A percentile compares a stretch with the other conserved stretches of the same genome.
Evolutionary conservation across 768 basidiomycete species (phyloP).

Genomic region (Trametes cingulata): DNA sequence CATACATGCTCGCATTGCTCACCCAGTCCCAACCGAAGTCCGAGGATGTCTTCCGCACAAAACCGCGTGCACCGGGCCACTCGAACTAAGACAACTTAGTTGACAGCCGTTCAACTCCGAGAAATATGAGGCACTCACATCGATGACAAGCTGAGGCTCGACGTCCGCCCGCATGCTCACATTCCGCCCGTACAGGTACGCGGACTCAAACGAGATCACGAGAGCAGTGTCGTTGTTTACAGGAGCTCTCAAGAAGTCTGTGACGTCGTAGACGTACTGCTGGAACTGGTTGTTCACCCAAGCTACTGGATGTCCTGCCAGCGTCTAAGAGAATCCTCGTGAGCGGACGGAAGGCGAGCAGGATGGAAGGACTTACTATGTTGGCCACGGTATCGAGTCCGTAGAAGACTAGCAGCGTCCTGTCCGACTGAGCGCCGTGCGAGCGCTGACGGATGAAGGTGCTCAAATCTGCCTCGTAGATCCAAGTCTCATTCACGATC

Average conservation of each 20-base stretch:
- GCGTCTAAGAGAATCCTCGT: slow-evolving; percentile 43
- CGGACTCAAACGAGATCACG: slow-evolving; percentile 53
- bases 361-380: slow-evolving; percentile 43
- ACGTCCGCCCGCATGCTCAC: slow-evolving; percentile 51
- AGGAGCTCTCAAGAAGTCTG: slow-evolving; percentile 40
- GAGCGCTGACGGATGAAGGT: slow-evolving; percentile 37
- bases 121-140: slow-evolving; percentile 27
- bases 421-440: slow-evolving; percentile 21
- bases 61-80: slow-evolving; percentile 48
- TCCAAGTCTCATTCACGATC: slow-evolving; percentile 59
- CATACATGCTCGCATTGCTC: background rate
- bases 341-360: no score
- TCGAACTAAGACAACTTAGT: slow-evolving; percentile 40
- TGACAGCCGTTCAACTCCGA: background rate
- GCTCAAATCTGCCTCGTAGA: slow-evolving; percentile 52
- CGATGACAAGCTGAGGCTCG: slow-evolving; percentile 39
- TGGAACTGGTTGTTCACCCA: slow-evolving; percentile 62
- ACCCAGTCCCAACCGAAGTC: slow-evolving; percentile 70
- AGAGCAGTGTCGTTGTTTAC: slow-evolving; percentile 41
- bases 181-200: slow-evolving; percentile 53
- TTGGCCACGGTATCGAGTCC: slow-evolving; percentile 59
- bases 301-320: slow-evolving; percentile 50
- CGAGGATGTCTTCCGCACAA: slow-evolving; percentile 49
- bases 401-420: slow-evolving; percentile 49
- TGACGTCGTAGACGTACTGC: slow-evolving; percentile 54